phyloP scores from a whole-genome alignment of 73 alveolate genomes.

The Paramecium primaurelia region DNA sequence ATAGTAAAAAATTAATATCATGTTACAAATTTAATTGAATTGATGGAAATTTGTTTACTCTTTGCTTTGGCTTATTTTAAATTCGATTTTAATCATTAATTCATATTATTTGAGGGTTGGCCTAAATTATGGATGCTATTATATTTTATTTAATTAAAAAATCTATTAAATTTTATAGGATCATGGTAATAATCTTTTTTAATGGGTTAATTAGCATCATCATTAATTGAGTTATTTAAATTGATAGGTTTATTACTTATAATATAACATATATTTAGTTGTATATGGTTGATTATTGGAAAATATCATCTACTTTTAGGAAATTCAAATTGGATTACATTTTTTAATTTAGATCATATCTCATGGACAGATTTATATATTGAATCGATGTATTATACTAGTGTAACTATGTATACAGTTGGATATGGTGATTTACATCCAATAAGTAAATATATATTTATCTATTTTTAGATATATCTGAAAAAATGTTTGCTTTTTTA shows the following conservation, averaged over 20 bases:
- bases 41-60: neutral
- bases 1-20: neutral
- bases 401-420: slow-evolving; percentile 58
- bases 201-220: neutral
- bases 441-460: neutral
- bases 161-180: neutral
- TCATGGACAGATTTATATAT: slow-evolving; percentile 23
- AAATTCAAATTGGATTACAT: neutral
- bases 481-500: neutral
- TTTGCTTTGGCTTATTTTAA: neutral
- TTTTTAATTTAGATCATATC: neutral
- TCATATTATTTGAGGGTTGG: slow-evolving; percentile 18
- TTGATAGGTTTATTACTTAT: neutral
- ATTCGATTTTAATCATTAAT: neutral
- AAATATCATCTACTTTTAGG: neutral
- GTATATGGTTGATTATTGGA: slow-evolving; percentile 44
- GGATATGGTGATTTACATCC: slow-evolving; percentile 59
- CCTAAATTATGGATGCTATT: slow-evolving; percentile 9
- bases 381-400: slow-evolving; percentile 21
- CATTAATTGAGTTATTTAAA: slow-evolving; percentile 1
- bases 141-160: neutral
- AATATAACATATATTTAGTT: slow-evolving; percentile 29
- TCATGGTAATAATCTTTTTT: neutral
- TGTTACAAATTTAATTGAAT: neutral
- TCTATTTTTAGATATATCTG: neutral